phyloP scores from a whole-genome alignment of 2,329 filamentous ascomycete species.

The Aspergillus sp. region DNA sequence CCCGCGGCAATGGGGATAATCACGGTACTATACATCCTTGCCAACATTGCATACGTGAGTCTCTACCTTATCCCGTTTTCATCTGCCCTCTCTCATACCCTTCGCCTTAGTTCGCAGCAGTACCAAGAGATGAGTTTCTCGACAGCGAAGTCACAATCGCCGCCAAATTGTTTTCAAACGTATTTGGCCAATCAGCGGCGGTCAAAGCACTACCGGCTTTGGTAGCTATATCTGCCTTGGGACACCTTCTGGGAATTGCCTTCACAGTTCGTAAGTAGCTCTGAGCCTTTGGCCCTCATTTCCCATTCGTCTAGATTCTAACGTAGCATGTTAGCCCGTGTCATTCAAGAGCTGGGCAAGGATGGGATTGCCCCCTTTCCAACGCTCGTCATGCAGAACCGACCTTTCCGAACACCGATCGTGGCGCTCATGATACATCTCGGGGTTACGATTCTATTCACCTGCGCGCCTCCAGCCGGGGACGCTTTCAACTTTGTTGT shows the following conservation, averaged over 20 bases:
- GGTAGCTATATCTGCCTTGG: neutral
- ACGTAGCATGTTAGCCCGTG: neutral
- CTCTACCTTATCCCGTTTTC: neutral
- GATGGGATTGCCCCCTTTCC: neutral
- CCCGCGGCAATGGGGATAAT: neutral
- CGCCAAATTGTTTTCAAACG: neutral
- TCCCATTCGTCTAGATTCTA: neutral
- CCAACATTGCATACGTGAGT: neutral
- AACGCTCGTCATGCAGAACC: neutral
- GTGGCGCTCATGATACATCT: conserved; percentile 9
- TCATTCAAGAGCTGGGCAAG: neutral
- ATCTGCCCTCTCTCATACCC: neutral
- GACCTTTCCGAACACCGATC: neutral
- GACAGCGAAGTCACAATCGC: neutral
- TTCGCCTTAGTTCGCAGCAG: neutral
- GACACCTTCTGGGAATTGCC: neutral
- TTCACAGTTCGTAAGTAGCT: neutral
- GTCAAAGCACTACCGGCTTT: neutral
- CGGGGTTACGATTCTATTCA: conserved; percentile 20
- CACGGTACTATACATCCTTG: neutral
- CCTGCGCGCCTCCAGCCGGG: conserved; percentile 24
- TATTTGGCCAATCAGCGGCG: neutral
- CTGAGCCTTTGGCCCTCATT: neutral
- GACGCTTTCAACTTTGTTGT: conserved; percentile 26
- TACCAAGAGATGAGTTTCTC: neutral